Evolutionary conservation across 441 rosid genomes (phyloP).

Genomic region (Eutrema salsugineum): DNA sequence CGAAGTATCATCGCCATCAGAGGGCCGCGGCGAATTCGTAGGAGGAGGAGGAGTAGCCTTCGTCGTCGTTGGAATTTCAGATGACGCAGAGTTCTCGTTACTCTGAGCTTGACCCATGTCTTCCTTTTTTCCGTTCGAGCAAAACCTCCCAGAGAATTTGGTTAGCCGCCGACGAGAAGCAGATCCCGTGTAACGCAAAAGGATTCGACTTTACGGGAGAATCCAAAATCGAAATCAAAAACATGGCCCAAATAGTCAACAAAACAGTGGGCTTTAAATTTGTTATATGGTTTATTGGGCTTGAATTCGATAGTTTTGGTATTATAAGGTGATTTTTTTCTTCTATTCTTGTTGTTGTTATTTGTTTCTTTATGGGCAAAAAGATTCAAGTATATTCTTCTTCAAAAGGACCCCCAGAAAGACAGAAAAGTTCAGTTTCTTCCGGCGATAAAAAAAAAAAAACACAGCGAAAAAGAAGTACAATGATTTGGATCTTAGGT

Average conservation of each 20-base stretch:
- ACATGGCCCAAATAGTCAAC: too few species aligned
- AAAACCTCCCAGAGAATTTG: neutral
- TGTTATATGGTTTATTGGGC: neutral
- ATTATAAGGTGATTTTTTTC: too few species aligned
- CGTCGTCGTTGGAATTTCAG: constrained; percentile 20
- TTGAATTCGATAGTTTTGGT: neutral
- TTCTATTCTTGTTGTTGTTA: neutral
- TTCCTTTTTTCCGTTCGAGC: neutral
- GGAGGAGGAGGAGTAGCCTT: neutral
- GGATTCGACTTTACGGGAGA: too few species aligned
- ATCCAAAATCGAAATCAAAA: too few species aligned
- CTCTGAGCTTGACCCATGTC: constrained; percentile 80
- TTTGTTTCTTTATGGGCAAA: neutral
- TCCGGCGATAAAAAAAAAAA: neutral
- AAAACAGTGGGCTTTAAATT: too few species aligned
- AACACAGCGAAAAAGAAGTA: neutral
- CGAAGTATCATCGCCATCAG: constrained; percentile 19
- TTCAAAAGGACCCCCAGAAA: neutral
- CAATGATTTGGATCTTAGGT: constrained; percentile 14
- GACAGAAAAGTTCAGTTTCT: neutral
- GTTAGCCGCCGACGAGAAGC: constrained; percentile 10
- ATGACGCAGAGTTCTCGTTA: constrained; percentile 10
- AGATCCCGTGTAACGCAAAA: neutral
- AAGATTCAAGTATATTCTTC: neutral
- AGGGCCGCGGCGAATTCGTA: constrained; percentile 16